Percentiles rank a stretch among this genome's conserved stretches.
Conservation (phyloP, 352 stramenopile genomes). For the Globisporangium carolinianum region DNA sequence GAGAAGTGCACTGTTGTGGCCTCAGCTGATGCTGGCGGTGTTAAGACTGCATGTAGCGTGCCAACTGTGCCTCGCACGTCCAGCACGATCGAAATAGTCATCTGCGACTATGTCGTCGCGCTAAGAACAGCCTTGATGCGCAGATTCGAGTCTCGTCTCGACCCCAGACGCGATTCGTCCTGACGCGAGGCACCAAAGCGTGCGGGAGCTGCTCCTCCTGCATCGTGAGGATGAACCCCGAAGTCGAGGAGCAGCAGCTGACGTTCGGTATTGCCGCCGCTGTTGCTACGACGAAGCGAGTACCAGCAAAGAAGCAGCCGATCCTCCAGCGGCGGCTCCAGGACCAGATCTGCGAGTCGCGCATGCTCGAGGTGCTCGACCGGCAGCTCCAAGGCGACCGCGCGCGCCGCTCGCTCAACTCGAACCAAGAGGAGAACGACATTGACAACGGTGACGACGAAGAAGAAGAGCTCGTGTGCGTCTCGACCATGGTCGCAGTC, state of each 20-base stretch:
- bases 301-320: conserved; percentile 8
- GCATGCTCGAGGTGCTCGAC: conserved; percentile 63
- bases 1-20: too few species aligned
- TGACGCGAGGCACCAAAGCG: too few species aligned
- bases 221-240: conserved; percentile 7
- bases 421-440: conserved; percentile 20
- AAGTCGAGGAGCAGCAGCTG: conserved; percentile 7
- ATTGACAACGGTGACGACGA: not conserved
- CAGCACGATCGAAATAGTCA: too few species aligned
- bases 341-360: conserved; percentile 56
- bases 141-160: too few species aligned
- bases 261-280: not conserved
- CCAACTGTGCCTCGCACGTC: not conserved
- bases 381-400: conserved; percentile 21
- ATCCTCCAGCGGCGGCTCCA: conserved; percentile 49
- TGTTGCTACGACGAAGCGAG: not conserved
- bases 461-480: conserved; percentile 54
- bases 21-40: not conserved
- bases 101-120: too few species aligned
- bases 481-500: conserved; percentile 63
- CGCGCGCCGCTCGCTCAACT: conserved; percentile 11
- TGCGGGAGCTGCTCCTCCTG: too few species aligned
- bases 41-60: not conserved
- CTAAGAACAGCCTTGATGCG: too few species aligned
- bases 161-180: too few species aligned